phyloP scores from a whole-genome alignment of 2,329 filamentous ascomycete species.

The Thelonectria discophora region DNA sequence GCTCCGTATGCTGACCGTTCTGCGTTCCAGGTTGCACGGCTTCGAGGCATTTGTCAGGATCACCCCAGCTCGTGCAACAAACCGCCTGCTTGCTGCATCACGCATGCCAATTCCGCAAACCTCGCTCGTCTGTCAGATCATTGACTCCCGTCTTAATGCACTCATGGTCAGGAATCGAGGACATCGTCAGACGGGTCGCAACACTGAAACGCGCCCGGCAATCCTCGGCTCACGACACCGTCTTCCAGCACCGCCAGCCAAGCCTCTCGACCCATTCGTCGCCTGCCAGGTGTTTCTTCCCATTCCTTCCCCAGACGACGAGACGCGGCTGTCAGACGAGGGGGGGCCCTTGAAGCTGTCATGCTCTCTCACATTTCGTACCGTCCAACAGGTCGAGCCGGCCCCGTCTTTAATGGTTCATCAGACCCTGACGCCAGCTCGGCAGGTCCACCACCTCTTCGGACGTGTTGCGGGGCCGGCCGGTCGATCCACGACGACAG shows the following conservation, averaged over 20 bases:
- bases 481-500: background rate
- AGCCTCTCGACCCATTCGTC: slow-evolving; percentile 16
- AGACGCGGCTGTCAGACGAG: slow-evolving; percentile 4
- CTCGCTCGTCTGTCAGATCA: background rate
- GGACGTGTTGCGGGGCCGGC: slow-evolving; percentile 15
- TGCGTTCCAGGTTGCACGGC: background rate
- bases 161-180: background rate
- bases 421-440: slow-evolving; percentile 4
- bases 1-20: background rate
- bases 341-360: background rate
- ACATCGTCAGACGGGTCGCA: background rate
- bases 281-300: background rate
- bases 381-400: background rate
- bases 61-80: background rate
- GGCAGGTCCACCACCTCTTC: slow-evolving; percentile 19
- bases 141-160: background rate
- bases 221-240: slow-evolving; percentile 24
- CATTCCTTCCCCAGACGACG: slow-evolving; percentile 3
- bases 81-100: background rate
- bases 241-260: slow-evolving; percentile 12
- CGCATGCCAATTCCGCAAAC: background rate
- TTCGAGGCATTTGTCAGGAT: background rate
- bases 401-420: slow-evolving; percentile 5
- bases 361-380: too few relatives aligned
- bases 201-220: slow-evolving; percentile 22